A percentile compares a stretch with the other conserved stretches of the same genome.
These are phyloP conservation scores for Albophoma yamanashiensis DNA, from an alignment of 2,329 filamentous ascomycete genomes.

Conservation along the genomic window DNA sequence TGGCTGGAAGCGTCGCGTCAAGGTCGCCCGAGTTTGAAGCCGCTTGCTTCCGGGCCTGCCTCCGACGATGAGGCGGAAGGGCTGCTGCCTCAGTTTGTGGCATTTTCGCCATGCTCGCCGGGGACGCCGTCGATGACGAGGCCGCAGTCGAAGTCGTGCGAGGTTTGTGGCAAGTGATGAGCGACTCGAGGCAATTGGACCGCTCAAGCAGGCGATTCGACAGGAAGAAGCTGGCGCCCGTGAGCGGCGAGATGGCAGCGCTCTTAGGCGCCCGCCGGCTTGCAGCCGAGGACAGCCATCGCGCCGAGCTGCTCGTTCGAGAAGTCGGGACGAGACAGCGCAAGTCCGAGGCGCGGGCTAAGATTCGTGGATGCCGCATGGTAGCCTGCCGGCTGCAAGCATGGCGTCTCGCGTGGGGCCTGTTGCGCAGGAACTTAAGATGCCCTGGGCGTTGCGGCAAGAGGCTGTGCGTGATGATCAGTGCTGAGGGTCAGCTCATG, in stretches of 20 bases:
- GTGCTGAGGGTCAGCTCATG: neutral
- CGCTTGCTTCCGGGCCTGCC: constrained; percentile 19
- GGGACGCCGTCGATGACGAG: constrained; percentile 6
- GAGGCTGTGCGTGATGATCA: neutral
- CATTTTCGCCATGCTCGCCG: constrained; percentile 7
- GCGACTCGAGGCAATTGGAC: constrained; percentile 23
- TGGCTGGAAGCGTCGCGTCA: constrained; percentile 28
- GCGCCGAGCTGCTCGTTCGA: constrained; percentile 6
- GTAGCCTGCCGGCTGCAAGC: neutral
- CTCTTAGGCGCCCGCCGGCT: constrained; percentile 13
- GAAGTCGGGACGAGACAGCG: neutral
- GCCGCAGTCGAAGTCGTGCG: constrained; percentile 14
- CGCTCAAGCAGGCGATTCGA: constrained; percentile 25
- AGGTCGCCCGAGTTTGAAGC: constrained; percentile 3
- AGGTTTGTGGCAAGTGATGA: constrained; percentile 16
- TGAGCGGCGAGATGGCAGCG: constrained; percentile 8
- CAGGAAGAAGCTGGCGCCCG: constrained; percentile 18
- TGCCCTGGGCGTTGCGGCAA: neutral
- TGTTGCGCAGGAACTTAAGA: neutral
- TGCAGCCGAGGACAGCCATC: constrained; percentile 20
- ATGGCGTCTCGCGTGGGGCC: neutral
- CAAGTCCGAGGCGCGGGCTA: constrained; percentile 4
- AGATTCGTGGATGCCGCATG: constrained; percentile 16
- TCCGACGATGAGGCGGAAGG: constrained; percentile 22
- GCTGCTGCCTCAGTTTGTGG: constrained; percentile 11